Evolutionary conservation across 345 rosid genomes (phyloP).

Genomic region (Euphorbia peplus): DNA sequence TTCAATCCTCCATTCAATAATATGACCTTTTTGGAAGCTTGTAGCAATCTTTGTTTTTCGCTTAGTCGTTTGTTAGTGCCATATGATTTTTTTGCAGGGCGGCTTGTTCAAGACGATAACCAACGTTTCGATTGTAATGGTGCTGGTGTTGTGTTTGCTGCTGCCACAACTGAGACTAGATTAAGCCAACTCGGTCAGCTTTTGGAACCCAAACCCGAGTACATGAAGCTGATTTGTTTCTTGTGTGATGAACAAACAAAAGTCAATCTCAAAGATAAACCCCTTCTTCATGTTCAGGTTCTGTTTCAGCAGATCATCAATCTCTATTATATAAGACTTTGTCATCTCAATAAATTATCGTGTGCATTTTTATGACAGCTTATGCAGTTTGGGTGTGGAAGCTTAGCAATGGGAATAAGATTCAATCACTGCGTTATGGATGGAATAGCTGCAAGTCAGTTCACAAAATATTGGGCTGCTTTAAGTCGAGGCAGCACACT

Average conservation of each 20-base stretch:
- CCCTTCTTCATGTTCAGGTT: conserved; percentile 21
- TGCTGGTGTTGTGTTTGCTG: conserved; percentile 22
- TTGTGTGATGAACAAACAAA: conserved; percentile 19
- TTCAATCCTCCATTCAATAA: conserved; percentile 17
- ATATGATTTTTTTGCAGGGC: conserved; percentile 25
- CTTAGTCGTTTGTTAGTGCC: conserved; percentile 17
- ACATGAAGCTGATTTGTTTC: conserved; percentile 12
- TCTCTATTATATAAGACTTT: not conserved
- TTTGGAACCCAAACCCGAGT: conserved; percentile 18
- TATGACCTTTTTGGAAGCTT: conserved; percentile 16
- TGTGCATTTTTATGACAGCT: conserved; percentile 8
- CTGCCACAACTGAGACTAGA: conserved; percentile 10
- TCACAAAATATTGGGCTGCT: conserved; percentile 16
- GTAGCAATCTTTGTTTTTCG: conserved; percentile 2
- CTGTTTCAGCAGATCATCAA: not conserved
- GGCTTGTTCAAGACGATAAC: conserved; percentile 10
- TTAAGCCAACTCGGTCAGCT: conserved; percentile 20
- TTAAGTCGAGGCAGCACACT: conserved; percentile 12
- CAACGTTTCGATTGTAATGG: conserved; percentile 20
- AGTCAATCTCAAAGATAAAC: conserved; percentile 8
- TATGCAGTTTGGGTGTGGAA: conserved; percentile 26
- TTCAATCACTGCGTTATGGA: conserved; percentile 25
- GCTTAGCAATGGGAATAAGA: conserved; percentile 23
- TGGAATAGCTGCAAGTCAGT: conserved; percentile 14
- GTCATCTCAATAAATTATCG: not conserved